phyloP scores from a whole-genome alignment of 2,329 filamentous ascomycete genomes.

The Tympanopsis confertula region DNA sequence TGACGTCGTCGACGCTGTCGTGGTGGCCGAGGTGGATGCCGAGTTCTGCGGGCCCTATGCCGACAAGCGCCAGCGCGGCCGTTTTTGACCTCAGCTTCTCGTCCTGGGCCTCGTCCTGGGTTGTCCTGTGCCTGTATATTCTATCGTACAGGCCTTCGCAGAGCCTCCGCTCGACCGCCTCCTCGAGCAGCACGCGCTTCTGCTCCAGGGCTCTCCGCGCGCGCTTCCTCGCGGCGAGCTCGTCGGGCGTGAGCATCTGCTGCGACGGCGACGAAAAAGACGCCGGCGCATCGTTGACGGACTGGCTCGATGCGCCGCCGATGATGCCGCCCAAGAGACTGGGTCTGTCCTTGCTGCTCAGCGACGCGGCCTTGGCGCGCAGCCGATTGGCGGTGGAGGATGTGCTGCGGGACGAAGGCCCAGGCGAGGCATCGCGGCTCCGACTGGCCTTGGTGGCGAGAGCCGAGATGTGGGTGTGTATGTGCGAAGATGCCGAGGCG shows the following conservation, averaged over 20 bases:
- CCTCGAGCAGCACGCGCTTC: conserved; percentile 69
- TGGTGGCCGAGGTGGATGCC: conserved; percentile 59
- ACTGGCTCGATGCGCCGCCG: background rate
- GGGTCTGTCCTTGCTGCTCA: conserved; percentile 38
- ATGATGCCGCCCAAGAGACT: conserved; percentile 15
- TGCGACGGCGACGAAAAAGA: conserved; percentile 27
- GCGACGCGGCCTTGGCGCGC: conserved; percentile 40
- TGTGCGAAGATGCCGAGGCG: conserved; percentile 64
- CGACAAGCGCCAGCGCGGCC: conserved; percentile 78
- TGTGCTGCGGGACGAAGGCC: conserved; percentile 40
- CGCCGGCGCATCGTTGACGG: conserved; percentile 16
- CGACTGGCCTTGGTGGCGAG: conserved; percentile 54
- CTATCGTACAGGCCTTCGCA: conserved; percentile 78
- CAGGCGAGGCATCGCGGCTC: conserved; percentile 52
- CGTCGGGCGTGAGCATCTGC: conserved; percentile 82
- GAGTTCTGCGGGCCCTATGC: conserved; percentile 77
- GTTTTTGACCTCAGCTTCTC: conserved; percentile 91
- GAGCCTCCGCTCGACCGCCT: conserved; percentile 77
- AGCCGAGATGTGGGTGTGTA: conserved; percentile 75
- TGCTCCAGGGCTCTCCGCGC: conserved; percentile 67
- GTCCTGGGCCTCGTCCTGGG: conserved; percentile 87
- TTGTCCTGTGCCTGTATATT: conserved; percentile 83
- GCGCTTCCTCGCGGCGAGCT: conserved; percentile 69
- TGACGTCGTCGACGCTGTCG: conserved; percentile 48
- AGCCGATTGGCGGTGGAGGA: conserved; percentile 43